phyloP scores from a whole-genome alignment of 208 protist genomes.

The Lotmaria passim region DNA sequence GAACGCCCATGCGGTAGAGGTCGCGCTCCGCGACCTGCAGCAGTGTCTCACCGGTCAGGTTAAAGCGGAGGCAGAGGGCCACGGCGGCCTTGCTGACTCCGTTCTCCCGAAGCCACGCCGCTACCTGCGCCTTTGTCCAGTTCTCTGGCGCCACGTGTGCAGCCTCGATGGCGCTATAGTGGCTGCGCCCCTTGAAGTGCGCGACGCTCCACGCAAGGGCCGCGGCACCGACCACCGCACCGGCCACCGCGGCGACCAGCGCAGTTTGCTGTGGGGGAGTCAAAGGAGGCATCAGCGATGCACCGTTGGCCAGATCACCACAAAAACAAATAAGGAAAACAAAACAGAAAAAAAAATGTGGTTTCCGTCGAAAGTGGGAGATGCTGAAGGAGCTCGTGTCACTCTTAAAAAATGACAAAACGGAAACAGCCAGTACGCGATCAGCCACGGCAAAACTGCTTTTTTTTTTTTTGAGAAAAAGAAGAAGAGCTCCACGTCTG shows the following conservation, averaged over 20 bases:
- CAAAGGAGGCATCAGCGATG: conserved; percentile 2
- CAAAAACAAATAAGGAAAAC: not conserved
- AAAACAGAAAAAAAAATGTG: not conserved
- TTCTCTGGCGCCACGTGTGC: conserved; percentile 1
- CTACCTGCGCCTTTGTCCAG: conserved; percentile 45
- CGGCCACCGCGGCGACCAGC: conserved; percentile 17
- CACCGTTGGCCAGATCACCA: not conserved
- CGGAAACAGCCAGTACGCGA: too few species aligned
- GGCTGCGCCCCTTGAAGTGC: not conserved
- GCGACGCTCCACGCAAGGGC: conserved; percentile 22
- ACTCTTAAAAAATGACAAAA: too few species aligned
- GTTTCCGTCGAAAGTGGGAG: too few species aligned
- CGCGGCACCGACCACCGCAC: conserved; percentile 7
- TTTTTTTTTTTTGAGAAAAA: not conserved
- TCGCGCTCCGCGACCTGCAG: conserved; percentile 41
- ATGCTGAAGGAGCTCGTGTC: too few species aligned
- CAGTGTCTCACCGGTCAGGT: conserved; percentile 50
- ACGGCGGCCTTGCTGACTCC: conserved; percentile 39
- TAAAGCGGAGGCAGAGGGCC: conserved; percentile 30
- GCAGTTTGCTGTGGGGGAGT: not conserved
- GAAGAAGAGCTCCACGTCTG: too few species aligned
- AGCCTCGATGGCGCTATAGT: not conserved
- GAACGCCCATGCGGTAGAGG: conserved; percentile 49
- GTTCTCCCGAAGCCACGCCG: conserved; percentile 52
- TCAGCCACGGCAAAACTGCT: too few species aligned